Evolutionary conservation across 495 filamentous ascomycete species (phyloP), one percentile per base, ranked within the genome.

Genomic region (Lophiostoma macrostomum): DNA sequence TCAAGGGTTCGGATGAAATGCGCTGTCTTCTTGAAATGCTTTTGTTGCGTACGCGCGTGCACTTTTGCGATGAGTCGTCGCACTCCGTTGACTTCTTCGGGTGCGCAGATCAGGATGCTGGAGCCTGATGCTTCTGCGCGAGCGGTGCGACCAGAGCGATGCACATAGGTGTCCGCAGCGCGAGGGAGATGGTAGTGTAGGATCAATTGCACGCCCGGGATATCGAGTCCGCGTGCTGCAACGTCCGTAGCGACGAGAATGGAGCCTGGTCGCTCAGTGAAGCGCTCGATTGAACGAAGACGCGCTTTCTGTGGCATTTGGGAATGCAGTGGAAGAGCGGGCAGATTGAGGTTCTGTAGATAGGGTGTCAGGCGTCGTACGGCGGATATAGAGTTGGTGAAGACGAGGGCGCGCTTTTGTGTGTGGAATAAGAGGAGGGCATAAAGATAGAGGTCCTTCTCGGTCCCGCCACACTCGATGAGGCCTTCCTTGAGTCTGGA

Each of bases 231-330:
- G 53, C 93, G 83, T n/a, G 94, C 91, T 0, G 93, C 94, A 35
- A 97, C 91, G 65, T 98, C 93, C 2, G 93, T 97, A 1, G 94
- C 91, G 10, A 98, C 78, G 1, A 98, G 80, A 44, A 96, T 87
- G 3, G 85, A 81, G 44, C 79, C 73, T 11, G 72, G 65, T 19
- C 80, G 70, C 13, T 80, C 71, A 10, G 71, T 71, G 71, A 97
- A 97, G 19, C 88, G 85, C 64, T 98, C 93, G 7, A 98, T 76
- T 12, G 89, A 91, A 36, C 93, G 84, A 16, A 98, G 76, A 23
- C 93, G 89, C n/a, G 93, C 90, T 68, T 97, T 97, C 70, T 97
- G 94, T 5, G 83, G 77, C 93, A 98, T 97, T 57, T 86, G 84
- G 0, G 90, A 95, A 67, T 98, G 93, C 8, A 98, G 76, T 0